Evolutionary conservation across 2,329 filamentous ascomycete genomes (phyloP), one percentile per base, ranked within the genome.

Genomic region (Claviceps digitariae): DNA sequence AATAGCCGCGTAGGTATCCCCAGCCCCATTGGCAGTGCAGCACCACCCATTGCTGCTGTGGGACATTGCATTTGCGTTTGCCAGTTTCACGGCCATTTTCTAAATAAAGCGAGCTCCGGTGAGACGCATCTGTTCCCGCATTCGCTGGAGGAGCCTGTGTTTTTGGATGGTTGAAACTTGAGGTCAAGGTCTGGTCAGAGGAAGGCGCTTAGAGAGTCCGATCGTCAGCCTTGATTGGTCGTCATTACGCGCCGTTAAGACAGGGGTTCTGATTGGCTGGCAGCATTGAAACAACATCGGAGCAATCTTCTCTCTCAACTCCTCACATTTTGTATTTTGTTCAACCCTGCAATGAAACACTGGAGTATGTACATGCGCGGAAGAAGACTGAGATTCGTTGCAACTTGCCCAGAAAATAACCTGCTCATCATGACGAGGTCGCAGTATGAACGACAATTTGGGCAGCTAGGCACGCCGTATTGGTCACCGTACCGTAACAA

Each of bases 171-270:
- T 50, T 49, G 53, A 27, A 52, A 50, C 46, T 47, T 43, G 45
- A 47, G n/a, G 48, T 50, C 23, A 49, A 48, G 34, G 48, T 45
- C 34, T 12, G 31, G 67, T 67, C 56, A 67, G 63, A 61, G 64
- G 67, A 69, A 71, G 67, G 67, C 72, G 72, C 71, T 67, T 59
- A 56, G 52, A 53, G 57, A 57, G 52, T 53, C 59, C 48, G 29
- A 46, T 47, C 29, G 21, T 27, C 31, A 6, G 20, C 12, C 12
- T 27, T 60, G 50, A 67, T 68, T 68, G 66, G 66, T 43, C 7
- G 13, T 38, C 15, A 15, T 38, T 38, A 38, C 13, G 34, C 34
- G 34, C 34, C 34, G 1, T 17, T 8, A 17, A 4, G 15, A 5
- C 34, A 7, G 34, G 34, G 34, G 15, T 17, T 2, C 34, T 38